Evolutionary conservation across 352 stramenopile genomes (phyloP).

Genomic region (Phytophthora tentaculata): DNA sequence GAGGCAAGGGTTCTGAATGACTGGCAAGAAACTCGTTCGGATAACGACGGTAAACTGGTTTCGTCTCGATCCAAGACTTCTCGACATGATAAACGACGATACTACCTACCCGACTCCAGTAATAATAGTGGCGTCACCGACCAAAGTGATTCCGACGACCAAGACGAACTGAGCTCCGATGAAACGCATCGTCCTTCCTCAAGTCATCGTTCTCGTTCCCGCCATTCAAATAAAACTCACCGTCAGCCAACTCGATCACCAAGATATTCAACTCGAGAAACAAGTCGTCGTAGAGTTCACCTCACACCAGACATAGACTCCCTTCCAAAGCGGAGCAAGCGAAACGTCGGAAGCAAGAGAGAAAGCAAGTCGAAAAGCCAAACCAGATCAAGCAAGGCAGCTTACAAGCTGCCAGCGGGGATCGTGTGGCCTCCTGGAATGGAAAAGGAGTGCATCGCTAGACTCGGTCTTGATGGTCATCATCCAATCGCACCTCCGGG

Average conservation of each 20-base stretch:
- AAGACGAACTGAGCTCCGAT: conserved; percentile 4
- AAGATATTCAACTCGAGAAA: conserved; percentile 1
- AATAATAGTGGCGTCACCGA: background rate
- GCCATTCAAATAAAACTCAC: background rate
- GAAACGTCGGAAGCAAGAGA: background rate
- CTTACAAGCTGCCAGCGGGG: conserved; percentile 9
- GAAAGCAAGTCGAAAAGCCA: background rate
- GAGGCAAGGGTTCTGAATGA: background rate
- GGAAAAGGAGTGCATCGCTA: conserved; percentile 41
- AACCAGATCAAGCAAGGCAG: background rate
- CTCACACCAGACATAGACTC: conserved; percentile 5
- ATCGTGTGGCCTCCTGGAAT: conserved; percentile 67
- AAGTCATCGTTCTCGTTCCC: background rate
- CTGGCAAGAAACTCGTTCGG: background rate
- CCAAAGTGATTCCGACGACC: background rate
- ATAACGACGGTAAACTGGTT: background rate
- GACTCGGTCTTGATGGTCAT: conserved; percentile 26
- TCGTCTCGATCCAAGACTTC: conserved; percentile 1
- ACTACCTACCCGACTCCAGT: conserved; percentile 1
- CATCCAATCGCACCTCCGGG: conserved; percentile 54
- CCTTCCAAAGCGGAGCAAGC: conserved; percentile 9
- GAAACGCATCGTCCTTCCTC: background rate
- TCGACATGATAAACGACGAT: conserved; percentile 3
- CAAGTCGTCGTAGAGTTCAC: background rate
- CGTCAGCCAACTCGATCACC: background rate